A percentile compares a stretch with the other conserved stretches of the same genome.
phyloP scores from a whole-genome alignment of 1,139 yeast species.

The Ashbya aceris region DNA sequence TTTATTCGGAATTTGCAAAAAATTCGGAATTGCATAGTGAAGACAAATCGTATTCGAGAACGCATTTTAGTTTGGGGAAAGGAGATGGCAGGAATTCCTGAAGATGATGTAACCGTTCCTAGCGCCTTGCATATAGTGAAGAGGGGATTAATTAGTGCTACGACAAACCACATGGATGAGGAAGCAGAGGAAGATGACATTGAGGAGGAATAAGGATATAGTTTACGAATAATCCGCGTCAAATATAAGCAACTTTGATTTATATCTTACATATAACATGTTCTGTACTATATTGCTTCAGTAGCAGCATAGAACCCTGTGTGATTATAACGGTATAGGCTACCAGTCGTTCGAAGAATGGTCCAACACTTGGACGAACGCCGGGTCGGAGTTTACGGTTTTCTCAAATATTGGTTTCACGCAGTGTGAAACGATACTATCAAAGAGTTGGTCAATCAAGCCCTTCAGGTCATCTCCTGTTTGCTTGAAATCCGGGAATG shows the following conservation, averaged over 20 bases:
- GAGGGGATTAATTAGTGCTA: conserved; percentile 30
- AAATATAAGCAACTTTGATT: too few species aligned
- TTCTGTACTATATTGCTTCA: too few species aligned
- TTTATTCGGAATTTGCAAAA: conserved; percentile 67
- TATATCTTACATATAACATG: too few species aligned
- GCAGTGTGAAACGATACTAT: conserved; percentile 35
- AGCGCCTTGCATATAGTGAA: conserved; percentile 28
- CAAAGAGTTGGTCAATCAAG: conserved; percentile 54
- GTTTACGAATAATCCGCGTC: too few species aligned
- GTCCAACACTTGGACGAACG: conserved; percentile 34
- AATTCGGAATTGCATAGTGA: conserved; percentile 63
- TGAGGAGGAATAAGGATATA: conserved; percentile 1
- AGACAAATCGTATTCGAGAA: conserved; percentile 66
- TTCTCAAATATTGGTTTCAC: conserved; percentile 33
- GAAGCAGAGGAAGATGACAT: conserved; percentile 16
- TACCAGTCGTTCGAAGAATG: conserved; percentile 30
- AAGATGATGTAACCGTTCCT: conserved; percentile 33
- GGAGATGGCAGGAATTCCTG: conserved; percentile 70
- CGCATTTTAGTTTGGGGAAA: conserved; percentile 72
- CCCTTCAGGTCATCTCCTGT: conserved; percentile 70
- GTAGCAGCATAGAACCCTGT: too few species aligned
- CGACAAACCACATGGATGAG: conserved; percentile 21
- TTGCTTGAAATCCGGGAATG: conserved; percentile 95
- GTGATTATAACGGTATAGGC: not conserved
- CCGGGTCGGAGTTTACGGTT: conserved; percentile 12